phyloP scores from a whole-genome alignment of 306 rosid genomes.

The Citrullus mucosospermus region DNA sequence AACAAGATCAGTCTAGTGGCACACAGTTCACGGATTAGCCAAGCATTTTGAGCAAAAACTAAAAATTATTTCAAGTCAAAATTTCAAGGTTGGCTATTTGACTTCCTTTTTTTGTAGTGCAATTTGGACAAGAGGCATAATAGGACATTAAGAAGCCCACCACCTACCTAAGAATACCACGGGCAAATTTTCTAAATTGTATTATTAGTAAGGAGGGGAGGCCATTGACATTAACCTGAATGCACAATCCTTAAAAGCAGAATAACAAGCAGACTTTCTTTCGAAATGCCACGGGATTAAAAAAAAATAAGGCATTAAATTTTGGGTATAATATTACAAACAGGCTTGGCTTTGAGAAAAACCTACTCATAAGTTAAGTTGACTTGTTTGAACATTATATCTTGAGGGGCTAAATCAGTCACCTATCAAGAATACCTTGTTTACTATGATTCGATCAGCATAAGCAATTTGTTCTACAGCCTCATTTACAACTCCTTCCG shows the following conservation, averaged over 20 bases:
- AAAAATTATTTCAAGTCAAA: not conserved
- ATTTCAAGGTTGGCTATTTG: not conserved
- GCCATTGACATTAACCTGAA: not conserved
- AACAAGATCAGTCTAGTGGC: conserved; percentile 77
- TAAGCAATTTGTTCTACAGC: conserved; percentile 91
- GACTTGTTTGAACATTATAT: not conserved
- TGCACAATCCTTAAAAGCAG: not conserved
- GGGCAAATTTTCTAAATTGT: not conserved
- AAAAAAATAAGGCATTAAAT: not conserved
- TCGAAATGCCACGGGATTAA: not conserved
- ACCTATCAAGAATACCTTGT: conserved; percentile 45
- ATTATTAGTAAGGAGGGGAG: not conserved
- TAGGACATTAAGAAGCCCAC: not conserved
- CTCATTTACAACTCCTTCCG: conserved; percentile 79
- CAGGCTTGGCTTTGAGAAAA: not conserved
- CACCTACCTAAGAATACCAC: not conserved
- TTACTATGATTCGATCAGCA: conserved; percentile 88
- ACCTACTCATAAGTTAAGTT: not conserved
- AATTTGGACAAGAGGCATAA: not conserved
- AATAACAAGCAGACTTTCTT: not conserved
- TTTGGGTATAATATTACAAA: not conserved
- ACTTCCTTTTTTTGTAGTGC: not conserved
- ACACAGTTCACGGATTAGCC: not conserved
- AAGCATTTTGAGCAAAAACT: not conserved
- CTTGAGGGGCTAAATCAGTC: not conserved